Evolutionary conservation across 768 basidiomycete genomes (phyloP).

Genomic region (Mycena rosella): DNA sequence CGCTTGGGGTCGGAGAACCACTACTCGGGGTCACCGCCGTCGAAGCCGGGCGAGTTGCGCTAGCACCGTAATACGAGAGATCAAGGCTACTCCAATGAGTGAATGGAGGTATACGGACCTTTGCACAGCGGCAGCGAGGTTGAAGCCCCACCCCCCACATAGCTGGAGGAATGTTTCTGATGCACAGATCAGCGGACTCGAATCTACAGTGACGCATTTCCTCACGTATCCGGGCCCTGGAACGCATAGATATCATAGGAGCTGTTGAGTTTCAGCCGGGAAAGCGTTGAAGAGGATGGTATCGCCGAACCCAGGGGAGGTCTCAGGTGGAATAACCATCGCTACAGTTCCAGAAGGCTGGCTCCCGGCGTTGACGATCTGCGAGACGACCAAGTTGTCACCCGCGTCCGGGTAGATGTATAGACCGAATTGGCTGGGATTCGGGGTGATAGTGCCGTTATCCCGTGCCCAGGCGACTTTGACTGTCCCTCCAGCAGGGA

Average conservation of each 20-base stretch:
- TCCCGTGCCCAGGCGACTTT: conserved; percentile 20
- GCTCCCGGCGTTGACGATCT: conserved; percentile 18
- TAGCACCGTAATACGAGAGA: neutral
- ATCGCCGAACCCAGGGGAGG: conserved; percentile 4
- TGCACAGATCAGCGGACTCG: conserved; percentile 7
- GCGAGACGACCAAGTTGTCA: conserved; percentile 3
- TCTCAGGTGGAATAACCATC: conserved; percentile 17
- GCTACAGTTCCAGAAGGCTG: conserved; percentile 20
- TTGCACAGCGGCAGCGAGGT: conserved; percentile 10
- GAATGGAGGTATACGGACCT: conserved; percentile 13
- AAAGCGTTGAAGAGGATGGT: neutral
- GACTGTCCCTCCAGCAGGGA: conserved; percentile 13
- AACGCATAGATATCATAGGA: conserved; percentile 1
- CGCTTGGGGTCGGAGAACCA: neutral
- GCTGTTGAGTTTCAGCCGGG: neutral
- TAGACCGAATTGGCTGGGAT: conserved; percentile 23
- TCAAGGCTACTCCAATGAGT: neutral
- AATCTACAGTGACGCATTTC: neutral
- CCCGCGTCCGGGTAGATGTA: conserved; percentile 4
- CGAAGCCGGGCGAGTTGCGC: too few relatives aligned
- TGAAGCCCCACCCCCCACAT: conserved; percentile 9
- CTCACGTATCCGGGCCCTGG: conserved; percentile 11
- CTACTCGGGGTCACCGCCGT: too few relatives aligned
- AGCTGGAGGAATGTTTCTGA: conserved; percentile 8
- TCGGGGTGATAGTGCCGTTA: conserved; percentile 13